Evolutionary conservation across 2,329 filamentous ascomycete species (phyloP), one percentile per base, ranked within the genome.

Genomic region (Biscogniauxia sp.): DNA sequence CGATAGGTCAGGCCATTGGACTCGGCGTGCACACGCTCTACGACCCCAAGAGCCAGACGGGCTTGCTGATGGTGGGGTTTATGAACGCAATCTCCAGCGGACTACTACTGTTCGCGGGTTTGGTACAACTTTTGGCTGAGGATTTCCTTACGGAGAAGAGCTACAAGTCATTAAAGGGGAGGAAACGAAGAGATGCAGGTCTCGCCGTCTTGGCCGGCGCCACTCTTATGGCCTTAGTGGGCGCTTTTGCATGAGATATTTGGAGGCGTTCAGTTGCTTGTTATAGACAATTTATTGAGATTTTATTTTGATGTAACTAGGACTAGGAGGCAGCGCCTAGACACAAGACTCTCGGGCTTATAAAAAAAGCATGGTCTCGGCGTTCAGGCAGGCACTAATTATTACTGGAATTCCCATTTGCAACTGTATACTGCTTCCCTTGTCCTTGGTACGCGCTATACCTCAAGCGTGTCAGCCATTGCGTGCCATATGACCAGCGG

Each of bases 11-110:
- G 72, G 91, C 91, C 1, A 90, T 96, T 58, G 92, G 92, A 0
- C 80, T 96, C 11, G 77, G 89, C 3, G 83, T 94, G 20, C 91
- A 95, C 74, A 87, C 86, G 41, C 78, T 95, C 64, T 96, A 96
- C 75, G 91, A 93, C 66, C 92, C 92, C 1, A 83, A 85, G 68
- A 92, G 89, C 68, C 84, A 91, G 70, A 85, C 87, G 0, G 92
- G 92, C 0, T 76, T 96, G 54, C 78, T 96, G 25, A 89, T 94
- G 77, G 92, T 96, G 5, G 92, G 92, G 7, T 86, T 93, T 71
- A 95, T 94, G 83, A 96, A 96, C 70, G 91, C 91, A 49, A 89
- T 96, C 56, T 93, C 89, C 9, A 88, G 89, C 55, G 92, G 92
- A 0, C 79, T 96, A 55, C 76, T 96, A 26, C 79, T 96, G 3